Percentiles rank a stretch among this genome's conserved stretches.
phyloP scores from a whole-genome alignment of 495 filamentous ascomycete species.

The Poronia punctata region DNA sequence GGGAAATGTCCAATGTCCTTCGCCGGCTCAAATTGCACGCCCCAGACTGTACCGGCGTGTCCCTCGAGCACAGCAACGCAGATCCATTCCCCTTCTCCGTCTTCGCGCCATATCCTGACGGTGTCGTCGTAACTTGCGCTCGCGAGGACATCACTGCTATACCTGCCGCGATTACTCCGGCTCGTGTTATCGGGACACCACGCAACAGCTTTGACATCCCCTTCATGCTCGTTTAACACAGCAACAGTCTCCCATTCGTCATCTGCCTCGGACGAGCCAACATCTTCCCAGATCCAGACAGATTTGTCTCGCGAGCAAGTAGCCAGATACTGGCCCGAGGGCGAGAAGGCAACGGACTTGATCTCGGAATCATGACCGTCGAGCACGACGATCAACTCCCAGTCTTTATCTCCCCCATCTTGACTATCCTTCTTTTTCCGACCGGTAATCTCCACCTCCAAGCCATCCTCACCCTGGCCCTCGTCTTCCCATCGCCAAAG shows the following conservation, averaged over 20 bases:
- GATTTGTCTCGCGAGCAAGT: conserved; percentile 88
- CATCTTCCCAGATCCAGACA: conserved; percentile 99
- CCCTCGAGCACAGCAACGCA: conserved; percentile 76
- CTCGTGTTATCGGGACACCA: conserved; percentile 66
- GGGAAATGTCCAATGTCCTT: conserved; percentile 41
- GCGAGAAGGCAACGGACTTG: conserved; percentile 75
- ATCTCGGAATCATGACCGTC: conserved; percentile 94
- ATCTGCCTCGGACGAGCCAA: conserved; percentile 59
- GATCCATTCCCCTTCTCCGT: conserved; percentile 81
- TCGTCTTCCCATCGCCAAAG: conserved; percentile 71
- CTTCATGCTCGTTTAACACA: conserved; percentile 87
- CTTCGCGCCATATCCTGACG: conserved; percentile 81
- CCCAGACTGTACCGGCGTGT: conserved; percentile 82
- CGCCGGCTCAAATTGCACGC: conserved; percentile 67
- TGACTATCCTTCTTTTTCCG: conserved; percentile 18
- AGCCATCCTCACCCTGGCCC: conserved; percentile 3
- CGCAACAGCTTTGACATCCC: conserved; percentile 85
- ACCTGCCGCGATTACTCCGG: conserved; percentile 38
- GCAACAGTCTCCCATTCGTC: conserved; percentile 96
- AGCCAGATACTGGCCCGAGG: conserved; percentile 73
- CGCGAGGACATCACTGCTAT: conserved; percentile 60
- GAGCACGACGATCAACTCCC: conserved; percentile 78
- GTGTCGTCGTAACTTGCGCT: conserved; percentile 89
- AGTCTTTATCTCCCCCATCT: conserved; percentile 59
- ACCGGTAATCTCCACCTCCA: conserved; percentile 22